Conservation (phyloP, 78 protist genomes). For the Isochrysis galbana region DNA sequence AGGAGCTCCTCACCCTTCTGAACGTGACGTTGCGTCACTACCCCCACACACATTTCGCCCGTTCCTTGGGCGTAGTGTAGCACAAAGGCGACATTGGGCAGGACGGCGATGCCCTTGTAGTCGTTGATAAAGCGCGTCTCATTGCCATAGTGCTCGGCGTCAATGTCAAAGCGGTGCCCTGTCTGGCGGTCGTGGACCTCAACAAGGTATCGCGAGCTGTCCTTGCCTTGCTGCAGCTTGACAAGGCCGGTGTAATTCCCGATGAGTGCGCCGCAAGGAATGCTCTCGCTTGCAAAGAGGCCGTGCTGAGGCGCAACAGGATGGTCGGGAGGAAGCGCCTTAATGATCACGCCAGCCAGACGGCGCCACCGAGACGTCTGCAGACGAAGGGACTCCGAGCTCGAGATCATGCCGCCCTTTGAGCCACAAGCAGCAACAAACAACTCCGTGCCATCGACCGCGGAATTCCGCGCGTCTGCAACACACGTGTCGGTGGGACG, state of each 20-base stretch:
- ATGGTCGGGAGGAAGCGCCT: not conserved
- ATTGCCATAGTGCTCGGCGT: not conserved
- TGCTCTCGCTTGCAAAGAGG: not conserved
- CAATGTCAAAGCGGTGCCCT: not conserved
- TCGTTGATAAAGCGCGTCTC: slow-evolving; percentile 35
- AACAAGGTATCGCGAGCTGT: not conserved
- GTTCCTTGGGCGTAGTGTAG: not conserved
- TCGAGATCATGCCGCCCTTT: too few relatives aligned
- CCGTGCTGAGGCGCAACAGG: not conserved
- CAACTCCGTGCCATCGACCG: too few relatives aligned
- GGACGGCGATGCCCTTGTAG: not conserved
- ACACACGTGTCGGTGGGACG: too few relatives aligned
- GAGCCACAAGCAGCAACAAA: too few relatives aligned
- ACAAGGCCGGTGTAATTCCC: not conserved
- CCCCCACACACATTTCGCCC: not conserved
- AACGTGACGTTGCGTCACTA: not conserved
- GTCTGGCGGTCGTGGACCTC: not conserved
- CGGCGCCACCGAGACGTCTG: too few relatives aligned
- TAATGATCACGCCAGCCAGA: not conserved
- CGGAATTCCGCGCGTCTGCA: too few relatives aligned
- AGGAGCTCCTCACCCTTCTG: not conserved
- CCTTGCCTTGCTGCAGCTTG: not conserved
- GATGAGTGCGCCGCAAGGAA: not conserved
- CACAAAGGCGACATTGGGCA: not conserved
- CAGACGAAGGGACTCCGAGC: too few relatives aligned